Conservation (phyloP, 2,329 filamentous ascomycete genomes). For the Curvularia lunata region DNA sequence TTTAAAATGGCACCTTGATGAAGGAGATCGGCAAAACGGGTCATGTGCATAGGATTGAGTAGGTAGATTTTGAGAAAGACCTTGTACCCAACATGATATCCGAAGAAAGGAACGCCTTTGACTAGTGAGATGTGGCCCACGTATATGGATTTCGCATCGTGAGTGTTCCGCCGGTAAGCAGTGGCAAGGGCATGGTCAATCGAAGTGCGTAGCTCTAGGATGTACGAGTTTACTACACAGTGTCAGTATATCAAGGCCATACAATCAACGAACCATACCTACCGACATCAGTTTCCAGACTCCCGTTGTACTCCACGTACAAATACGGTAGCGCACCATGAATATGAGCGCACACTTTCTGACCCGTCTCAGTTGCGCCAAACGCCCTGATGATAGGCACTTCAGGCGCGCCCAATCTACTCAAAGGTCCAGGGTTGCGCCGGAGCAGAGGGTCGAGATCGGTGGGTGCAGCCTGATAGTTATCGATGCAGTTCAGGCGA, state of each 20-base stretch:
- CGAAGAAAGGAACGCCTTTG: constrained; percentile 95
- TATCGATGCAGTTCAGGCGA: constrained; percentile 93
- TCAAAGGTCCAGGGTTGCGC: constrained; percentile 63
- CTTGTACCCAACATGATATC: constrained; percentile 89
- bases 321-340: constrained; percentile 96
- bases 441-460: constrained; percentile 81
- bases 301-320: constrained; percentile 84
- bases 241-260: constrained; percentile 19
- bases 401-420: constrained; percentile 68
- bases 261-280: constrained; percentile 34
- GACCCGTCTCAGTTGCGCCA: constrained; percentile 89
- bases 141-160: constrained; percentile 72
- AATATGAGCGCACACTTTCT: constrained; percentile 94
- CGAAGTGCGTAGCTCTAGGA: constrained; percentile 78
- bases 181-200: constrained; percentile 90
- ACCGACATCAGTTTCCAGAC: constrained; percentile 72
- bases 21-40: constrained; percentile 83
- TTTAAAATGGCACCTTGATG: constrained; percentile 88
- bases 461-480: constrained; percentile 83
- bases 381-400: constrained; percentile 90
- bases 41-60: constrained; percentile 85
- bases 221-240: constrained; percentile 72
- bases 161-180: constrained; percentile 79
- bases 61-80: constrained; percentile 96
- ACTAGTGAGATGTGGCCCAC: constrained; percentile 90